Percentiles rank a stretch among this genome's conserved stretches.
Evolutionary conservation across 1,139 yeast genomes (phyloP).

Genomic region (Yamadazyma oceani): DNA sequence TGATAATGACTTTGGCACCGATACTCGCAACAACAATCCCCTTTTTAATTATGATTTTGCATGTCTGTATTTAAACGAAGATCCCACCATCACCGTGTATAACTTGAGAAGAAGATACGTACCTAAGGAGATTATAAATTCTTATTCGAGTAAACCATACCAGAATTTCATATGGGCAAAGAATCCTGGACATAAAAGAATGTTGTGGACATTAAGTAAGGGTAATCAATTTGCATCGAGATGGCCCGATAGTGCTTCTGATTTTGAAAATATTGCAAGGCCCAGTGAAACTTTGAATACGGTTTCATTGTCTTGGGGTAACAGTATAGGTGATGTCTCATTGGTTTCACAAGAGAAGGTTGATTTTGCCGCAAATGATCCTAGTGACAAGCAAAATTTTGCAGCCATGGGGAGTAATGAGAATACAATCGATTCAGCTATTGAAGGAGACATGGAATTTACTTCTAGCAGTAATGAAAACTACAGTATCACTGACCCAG

Average conservation of each 20-base stretch:
- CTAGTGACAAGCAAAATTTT: not conserved
- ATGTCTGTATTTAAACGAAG: constrained; percentile 74
- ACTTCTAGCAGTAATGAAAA: not conserved
- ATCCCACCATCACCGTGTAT: constrained; percentile 72
- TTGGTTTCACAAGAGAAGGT: constrained; percentile 53
- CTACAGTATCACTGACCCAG: constrained; percentile 8
- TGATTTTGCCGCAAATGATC: constrained; percentile 34
- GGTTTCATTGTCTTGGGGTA: constrained; percentile 58
- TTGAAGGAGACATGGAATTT: not conserved
- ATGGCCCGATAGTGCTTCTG: constrained; percentile 39
- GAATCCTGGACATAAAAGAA: constrained; percentile 23
- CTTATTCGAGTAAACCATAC: constrained; percentile 46
- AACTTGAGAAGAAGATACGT: constrained; percentile 70
- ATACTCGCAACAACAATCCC: constrained; percentile 13
- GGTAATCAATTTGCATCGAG: constrained; percentile 52
- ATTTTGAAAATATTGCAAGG: constrained; percentile 36
- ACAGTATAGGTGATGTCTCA: constrained; percentile 44
- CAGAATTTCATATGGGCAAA: constrained; percentile 48
- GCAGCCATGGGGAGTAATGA: constrained; percentile 2
- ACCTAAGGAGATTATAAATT: constrained; percentile 67
- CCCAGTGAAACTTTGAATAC: constrained; percentile 56
- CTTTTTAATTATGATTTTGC: constrained; percentile 65
- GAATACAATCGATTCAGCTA: constrained; percentile 4
- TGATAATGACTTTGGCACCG: constrained; percentile 3
- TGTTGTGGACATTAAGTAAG: constrained; percentile 46